Conservation (phyloP, 768 basidiomycete species). For the Russula virescens region DNA sequence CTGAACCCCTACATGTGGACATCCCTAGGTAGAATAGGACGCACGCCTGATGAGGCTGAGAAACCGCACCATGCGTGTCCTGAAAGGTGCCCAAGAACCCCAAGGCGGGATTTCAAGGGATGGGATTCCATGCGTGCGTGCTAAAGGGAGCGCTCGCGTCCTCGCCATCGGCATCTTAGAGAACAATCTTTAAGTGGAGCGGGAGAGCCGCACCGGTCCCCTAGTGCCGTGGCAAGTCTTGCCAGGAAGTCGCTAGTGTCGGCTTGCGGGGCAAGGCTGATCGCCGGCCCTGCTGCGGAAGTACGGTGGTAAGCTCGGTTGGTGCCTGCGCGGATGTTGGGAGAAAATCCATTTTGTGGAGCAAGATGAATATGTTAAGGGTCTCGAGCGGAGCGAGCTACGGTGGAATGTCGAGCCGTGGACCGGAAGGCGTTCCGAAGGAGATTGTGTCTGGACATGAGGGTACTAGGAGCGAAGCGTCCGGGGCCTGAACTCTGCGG, state of each 20-base stretch:
- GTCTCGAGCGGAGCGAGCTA: constrained; percentile 46
- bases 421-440: not conserved
- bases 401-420: too few species aligned
- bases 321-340: constrained; percentile 16
- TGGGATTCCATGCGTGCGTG: too few species aligned
- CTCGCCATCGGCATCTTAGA: too few species aligned
- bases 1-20: too few species aligned
- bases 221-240: too few species aligned
- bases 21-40: too few species aligned
- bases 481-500: constrained; percentile 58
- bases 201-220: constrained; percentile 44
- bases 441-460: constrained; percentile 49
- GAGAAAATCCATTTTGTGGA: constrained; percentile 74
- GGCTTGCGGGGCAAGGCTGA: constrained; percentile 54
- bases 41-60: too few species aligned
- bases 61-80: too few species aligned
- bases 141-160: too few species aligned
- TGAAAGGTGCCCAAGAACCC: too few species aligned
- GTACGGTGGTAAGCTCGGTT: not conserved
- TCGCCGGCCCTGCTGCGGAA: constrained; percentile 40
- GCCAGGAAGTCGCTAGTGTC: constrained; percentile 57
- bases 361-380: constrained; percentile 55
- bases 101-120: too few species aligned
- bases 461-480: constrained; percentile 73
- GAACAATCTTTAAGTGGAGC: not conserved